phyloP scores from a whole-genome alignment of 257 asterid species.

The Orobanche coerulescens region DNA sequence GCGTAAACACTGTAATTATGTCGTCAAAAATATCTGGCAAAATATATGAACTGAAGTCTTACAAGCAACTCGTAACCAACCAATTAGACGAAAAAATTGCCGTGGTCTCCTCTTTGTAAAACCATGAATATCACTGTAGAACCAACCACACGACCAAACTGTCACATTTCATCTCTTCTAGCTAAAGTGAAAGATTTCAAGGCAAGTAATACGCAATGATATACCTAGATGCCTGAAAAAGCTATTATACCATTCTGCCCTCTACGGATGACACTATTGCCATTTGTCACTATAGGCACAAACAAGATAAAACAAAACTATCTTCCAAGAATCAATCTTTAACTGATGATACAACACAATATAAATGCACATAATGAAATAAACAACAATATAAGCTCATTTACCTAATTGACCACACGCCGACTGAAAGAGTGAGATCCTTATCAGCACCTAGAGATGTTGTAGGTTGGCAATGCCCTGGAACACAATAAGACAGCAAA shows the following conservation, averaged over 20 bases:
- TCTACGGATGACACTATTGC: conserved; percentile 9
- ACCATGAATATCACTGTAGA: no score
- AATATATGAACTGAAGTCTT: neutral
- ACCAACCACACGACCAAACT: conserved; percentile 4
- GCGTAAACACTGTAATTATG: neutral
- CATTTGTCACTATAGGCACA: conserved; percentile 3
- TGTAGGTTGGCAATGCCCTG: conserved; percentile 33
- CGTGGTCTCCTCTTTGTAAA: no score
- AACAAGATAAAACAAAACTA: neutral
- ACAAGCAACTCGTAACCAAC: neutral
- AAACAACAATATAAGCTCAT: neutral
- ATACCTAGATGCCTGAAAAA: neutral
- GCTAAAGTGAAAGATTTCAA: conserved; percentile 8
- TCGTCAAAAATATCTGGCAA: neutral
- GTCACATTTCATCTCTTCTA: neutral
- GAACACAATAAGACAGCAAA: conserved; percentile 20
- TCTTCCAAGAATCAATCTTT: conserved; percentile 8
- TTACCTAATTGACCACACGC: conserved; percentile 42
- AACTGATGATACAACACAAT: conserved; percentile 1
- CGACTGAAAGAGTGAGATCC: conserved; percentile 19
- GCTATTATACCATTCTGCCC: neutral
- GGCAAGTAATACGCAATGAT: neutral
- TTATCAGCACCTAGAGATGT: conserved; percentile 25
- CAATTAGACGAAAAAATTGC: conserved; percentile 5
- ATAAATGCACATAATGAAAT: neutral